Evolutionary conservation across 2,329 filamentous ascomycete species (phyloP), one percentile per base, ranked within the genome.

Genomic region (Venturia oleaginea): DNA sequence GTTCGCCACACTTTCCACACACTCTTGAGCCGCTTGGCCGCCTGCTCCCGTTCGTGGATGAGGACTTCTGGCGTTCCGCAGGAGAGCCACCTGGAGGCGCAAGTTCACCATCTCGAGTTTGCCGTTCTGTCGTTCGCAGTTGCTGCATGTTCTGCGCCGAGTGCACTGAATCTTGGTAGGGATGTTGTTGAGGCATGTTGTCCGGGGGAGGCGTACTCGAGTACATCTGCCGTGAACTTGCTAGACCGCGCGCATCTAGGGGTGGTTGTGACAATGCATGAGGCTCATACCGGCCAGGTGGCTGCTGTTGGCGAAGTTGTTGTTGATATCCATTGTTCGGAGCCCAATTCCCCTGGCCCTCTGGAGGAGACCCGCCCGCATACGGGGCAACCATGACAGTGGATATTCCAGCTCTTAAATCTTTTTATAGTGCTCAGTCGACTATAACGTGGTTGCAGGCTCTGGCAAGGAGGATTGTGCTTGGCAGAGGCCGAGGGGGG

Each of bases 1-100:
- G 83, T 75, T 93, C 89, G 68, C 87, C 86, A 73, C 94, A 99
- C 76, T 96, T 97, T 72, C 91, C 92, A 77, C 90, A 82, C 54
- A 76, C 74, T 67, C 79, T 75, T 43, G 68, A 73, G 69, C 71
- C 75, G 70, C 59, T 72, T 68, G 67, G 73, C 73, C 68, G 69
- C 61, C 68, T 72, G 57, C 22, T 74, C 64, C 71, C 72, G 65
- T 64, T 64, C 19, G 64, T 27, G 22, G 40, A 42, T 22, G 42
- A 40, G 15, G 10, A 43, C 60, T 63, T 63, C 42, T 42, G 46
- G 24, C 54, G 40, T 30, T 48, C 34, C 30, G 51, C 30, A 3
- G 19, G 51, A 34, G 51, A 4, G 15, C 51, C 30, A 27, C 17
- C 19, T 7, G 51, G n/a, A 27, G 59, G 59, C 24, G 59, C 37